Base-by-base conservation (phyloP, 768 basidiomycete species). In the Lactarius psammicola region DNA sequence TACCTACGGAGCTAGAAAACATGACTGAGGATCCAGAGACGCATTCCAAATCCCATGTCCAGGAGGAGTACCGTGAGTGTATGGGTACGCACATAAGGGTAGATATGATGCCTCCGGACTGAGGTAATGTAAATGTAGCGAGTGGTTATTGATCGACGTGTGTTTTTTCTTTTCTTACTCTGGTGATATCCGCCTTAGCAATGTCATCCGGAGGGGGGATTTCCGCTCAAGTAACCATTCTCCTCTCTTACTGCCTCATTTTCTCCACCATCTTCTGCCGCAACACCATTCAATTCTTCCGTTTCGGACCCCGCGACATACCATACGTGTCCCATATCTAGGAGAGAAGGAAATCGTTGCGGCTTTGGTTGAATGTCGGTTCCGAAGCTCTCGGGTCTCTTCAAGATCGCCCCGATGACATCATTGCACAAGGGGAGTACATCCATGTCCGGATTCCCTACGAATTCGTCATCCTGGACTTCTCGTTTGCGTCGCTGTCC, bases 351-450 rank as follows among this genome's bases (percentile, higher is more conserved):
- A 38, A 59, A 64, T 13, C 30, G 38, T 17, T 51, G 33, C 15
- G 26, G 31, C 33, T 23, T 38, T 51, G 38, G 20, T 38, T 59
- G 63, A 28, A 23, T 42, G 28, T 64, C 49, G 10, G 49, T 38
- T 7, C 44, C 6, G 49, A 62, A 58, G n/a, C 63, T 69, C 62
- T 63, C 42, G 1, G 42, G 60, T 30, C 46, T 46, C 59, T 63
- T 65, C 60, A 56, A 56, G 26, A 59, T 65, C 28, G 65, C 69
- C 8, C 62, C 60, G 13, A 54, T 59, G 18, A 70, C 34, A n/a
- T 64, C 63, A 34, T 65, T 44, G 36, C 49, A 55, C n/a, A 68
- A 36, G 18, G 26, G 23, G 31, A 58, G 30, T 20, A 17, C 33
- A 10, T 62, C 49, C 20, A 28, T 38, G 36, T n/a, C 51, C n/a